Evolutionary conservation across 176 grass and related monocot species (phyloP).

Genomic region (Cenchrus purpureus): DNA sequence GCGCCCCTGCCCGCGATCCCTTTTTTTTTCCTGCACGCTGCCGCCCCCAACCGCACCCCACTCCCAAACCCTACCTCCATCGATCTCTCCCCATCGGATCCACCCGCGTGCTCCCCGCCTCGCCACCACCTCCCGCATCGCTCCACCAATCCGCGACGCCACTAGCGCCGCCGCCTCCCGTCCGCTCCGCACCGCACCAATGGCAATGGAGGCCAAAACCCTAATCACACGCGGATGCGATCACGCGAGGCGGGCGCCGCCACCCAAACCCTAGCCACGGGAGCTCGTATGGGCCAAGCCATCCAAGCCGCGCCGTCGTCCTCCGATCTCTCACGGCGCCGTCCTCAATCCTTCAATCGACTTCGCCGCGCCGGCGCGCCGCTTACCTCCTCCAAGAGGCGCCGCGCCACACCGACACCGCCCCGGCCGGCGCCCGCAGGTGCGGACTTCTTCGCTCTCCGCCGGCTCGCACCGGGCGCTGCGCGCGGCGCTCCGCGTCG

Average conservation of each 20-base stretch:
- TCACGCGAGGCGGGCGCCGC: background rate
- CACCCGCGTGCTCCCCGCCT: too few species aligned
- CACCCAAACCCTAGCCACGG: constrained; percentile 47
- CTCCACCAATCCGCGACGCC: too few species aligned
- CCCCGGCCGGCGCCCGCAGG: background rate
- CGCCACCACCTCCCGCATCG: too few species aligned
- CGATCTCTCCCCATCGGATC: too few species aligned
- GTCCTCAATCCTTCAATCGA: too few species aligned
- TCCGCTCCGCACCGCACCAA: background rate
- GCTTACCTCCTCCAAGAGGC: constrained; percentile 37
- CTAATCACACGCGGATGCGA: background rate
- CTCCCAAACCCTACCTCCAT: too few species aligned
- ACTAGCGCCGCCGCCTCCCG: background rate
- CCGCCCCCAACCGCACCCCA: too few species aligned
- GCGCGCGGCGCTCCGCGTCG: too few species aligned
- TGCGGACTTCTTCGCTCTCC: constrained; percentile 49
- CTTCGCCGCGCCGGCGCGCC: constrained; percentile 1
- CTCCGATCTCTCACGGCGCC: background rate
- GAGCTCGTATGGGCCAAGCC: constrained; percentile 75
- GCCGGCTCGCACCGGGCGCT: constrained; percentile 34
- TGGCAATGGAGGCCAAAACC: constrained; percentile 22
- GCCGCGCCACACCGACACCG: background rate
- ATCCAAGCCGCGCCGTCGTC: constrained; percentile 35
- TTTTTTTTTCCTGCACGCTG: background rate
- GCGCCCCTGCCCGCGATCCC: too few species aligned